Percentiles rank a stretch among this genome's conserved stretches.
phyloP scores from a whole-genome alignment of 2,329 filamentous ascomycete species.

The Claviceps sp. region DNA sequence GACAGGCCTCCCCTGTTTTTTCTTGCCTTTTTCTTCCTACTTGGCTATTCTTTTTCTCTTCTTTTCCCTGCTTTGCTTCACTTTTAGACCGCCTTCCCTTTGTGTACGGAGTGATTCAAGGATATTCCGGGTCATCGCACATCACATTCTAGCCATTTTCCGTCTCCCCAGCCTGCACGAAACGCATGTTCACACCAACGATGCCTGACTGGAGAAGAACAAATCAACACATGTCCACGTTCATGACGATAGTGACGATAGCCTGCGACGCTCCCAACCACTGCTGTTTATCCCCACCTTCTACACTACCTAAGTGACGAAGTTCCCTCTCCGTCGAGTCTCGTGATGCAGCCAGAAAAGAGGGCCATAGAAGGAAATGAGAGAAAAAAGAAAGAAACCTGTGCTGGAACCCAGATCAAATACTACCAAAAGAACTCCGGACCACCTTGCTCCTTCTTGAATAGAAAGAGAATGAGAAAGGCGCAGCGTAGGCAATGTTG shows the following conservation, averaged over 20 bases:
- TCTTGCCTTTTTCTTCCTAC: not conserved
- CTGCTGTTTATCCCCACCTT: not conserved
- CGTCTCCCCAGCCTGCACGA: not conserved
- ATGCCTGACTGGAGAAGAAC: not conserved
- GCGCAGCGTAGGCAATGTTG: slow-evolving; percentile 12
- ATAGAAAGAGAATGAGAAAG: slow-evolving; percentile 8
- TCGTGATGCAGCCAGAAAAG: slow-evolving; percentile 10
- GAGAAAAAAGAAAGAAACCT: not conserved
- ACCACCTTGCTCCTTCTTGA: slow-evolving; percentile 29
- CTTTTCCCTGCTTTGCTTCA: not conserved
- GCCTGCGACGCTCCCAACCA: not conserved
- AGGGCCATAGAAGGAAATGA: slow-evolving; percentile 6
- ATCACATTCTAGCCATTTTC: not conserved
- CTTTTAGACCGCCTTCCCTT: not conserved
- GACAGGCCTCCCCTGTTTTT: not conserved
- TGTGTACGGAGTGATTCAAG: not conserved
- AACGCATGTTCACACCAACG: not conserved
- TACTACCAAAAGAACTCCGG: slow-evolving; percentile 27
- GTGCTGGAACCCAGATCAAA: slow-evolving; percentile 1
- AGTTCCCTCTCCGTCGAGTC: not conserved
- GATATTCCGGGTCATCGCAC: not conserved
- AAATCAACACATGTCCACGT: not conserved
- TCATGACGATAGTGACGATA: not conserved
- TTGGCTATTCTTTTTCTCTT: not conserved
- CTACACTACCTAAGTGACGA: slow-evolving; percentile 2